phyloP scores from a whole-genome alignment of 257 asterid species.

The Ballota nigra region DNA sequence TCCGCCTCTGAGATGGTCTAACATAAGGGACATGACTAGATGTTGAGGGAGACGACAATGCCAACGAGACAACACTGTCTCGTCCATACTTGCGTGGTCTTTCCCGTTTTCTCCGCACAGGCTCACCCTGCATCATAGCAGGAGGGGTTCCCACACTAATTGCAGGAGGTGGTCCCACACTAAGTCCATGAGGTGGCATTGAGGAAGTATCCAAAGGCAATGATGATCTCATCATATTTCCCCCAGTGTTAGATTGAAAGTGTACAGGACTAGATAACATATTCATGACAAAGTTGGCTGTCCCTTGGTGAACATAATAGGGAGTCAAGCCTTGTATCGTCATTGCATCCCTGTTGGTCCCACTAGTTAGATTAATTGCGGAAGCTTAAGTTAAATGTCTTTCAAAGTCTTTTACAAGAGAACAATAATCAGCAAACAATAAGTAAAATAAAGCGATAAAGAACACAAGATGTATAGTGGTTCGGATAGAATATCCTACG shows the following conservation, averaged over 20 bases:
- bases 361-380: too few relatives aligned
- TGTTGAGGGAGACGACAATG: slow-evolving; percentile 42
- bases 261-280: slow-evolving; percentile 31
- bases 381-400: too few relatives aligned
- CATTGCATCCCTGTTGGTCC: slow-evolving; percentile 54
- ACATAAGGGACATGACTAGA: slow-evolving; percentile 39
- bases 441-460: too few relatives aligned
- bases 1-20: slow-evolving; percentile 41
- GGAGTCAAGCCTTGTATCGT: slow-evolving; percentile 40
- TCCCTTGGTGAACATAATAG: slow-evolving; percentile 43
- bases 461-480: too few relatives aligned
- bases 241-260: slow-evolving; percentile 41
- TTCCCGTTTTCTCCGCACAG: slow-evolving; percentile 60
- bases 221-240: slow-evolving; percentile 37
- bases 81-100: slow-evolving; percentile 46
- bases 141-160: slow-evolving; percentile 39
- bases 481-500: too few relatives aligned
- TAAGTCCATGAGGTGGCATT: slow-evolving; percentile 42
- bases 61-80: slow-evolving; percentile 31
- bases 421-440: too few relatives aligned
- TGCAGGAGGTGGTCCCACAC: slow-evolving; percentile 44
- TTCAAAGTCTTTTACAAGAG: too few relatives aligned
- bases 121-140: slow-evolving; percentile 42
- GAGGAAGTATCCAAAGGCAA: slow-evolving; percentile 42
- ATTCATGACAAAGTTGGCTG: slow-evolving; percentile 35